phyloP scores from a whole-genome alignment of 768 basidiomycete species.

The Tricholoma terreum region DNA sequence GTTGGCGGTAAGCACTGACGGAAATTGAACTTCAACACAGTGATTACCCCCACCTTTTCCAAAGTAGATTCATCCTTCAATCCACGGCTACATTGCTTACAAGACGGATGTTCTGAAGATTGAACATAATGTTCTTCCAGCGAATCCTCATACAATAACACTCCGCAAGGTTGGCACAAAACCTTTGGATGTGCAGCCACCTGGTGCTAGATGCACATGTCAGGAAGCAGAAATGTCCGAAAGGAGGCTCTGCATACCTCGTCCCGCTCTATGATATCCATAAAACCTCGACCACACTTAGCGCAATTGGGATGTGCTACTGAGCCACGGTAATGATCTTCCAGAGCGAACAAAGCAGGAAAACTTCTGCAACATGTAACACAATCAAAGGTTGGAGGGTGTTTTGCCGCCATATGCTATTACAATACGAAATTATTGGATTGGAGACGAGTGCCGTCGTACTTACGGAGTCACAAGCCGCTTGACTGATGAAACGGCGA shows the following conservation, averaged over 20 bases:
- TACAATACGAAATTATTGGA: conserved; percentile 2
- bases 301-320: conserved; percentile 44
- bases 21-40: neutral
- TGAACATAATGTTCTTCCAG: conserved; percentile 38
- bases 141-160: conserved; percentile 32
- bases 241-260: conserved; percentile 26
- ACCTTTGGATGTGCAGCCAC: conserved; percentile 23
- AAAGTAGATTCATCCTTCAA: conserved; percentile 21
- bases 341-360: conserved; percentile 33
- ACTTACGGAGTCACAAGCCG: conserved; percentile 37
- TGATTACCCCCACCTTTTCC: conserved; percentile 28
- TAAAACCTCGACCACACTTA: conserved; percentile 42
- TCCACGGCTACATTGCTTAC: conserved; percentile 8
- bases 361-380: conserved; percentile 30
- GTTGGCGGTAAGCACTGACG: neutral
- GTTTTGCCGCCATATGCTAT: conserved; percentile 41
- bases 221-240: neutral
- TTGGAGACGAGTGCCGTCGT: neutral
- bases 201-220: conserved; percentile 29
- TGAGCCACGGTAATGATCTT: conserved; percentile 47
- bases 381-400: conserved; percentile 43
- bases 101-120: conserved; percentile 30
- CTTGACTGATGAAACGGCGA: conserved; percentile 32
- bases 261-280: conserved; percentile 29
- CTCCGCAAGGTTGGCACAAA: conserved; percentile 27